Conservation (phyloP, 495 filamentous ascomycete genomes). For the Jackrogersella multiformis region DNA sequence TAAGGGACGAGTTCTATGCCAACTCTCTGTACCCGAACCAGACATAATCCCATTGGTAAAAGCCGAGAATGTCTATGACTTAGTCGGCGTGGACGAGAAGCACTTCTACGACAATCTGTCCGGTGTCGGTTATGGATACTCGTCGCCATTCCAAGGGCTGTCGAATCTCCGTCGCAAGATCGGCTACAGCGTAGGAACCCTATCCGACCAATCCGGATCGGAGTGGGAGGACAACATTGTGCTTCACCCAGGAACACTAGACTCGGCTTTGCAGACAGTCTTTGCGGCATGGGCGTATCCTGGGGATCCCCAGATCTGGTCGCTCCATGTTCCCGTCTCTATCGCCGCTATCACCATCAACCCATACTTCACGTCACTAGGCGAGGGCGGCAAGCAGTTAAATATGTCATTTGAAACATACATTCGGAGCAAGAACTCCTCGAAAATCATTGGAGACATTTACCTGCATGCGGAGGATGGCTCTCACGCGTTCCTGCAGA, state of each 20-base stretch:
- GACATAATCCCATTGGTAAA: background rate
- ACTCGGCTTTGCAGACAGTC: conserved; percentile 1
- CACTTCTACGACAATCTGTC: background rate
- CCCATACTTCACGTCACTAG: background rate
- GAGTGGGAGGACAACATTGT: background rate
- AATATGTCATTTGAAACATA: background rate
- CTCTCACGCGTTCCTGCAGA: background rate
- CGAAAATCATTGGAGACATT: background rate
- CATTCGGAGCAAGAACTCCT: background rate
- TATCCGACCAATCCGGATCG: background rate
- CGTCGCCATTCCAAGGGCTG: background rate
- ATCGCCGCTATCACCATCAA: background rate
- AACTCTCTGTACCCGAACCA: background rate
- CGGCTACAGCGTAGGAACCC: background rate
- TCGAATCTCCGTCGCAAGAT: background rate
- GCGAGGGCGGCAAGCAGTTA: background rate
- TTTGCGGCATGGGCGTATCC: background rate
- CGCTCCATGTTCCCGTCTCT: background rate
- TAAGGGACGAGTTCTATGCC: background rate
- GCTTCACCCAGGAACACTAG: background rate
- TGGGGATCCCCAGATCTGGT: background rate
- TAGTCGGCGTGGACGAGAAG: background rate
- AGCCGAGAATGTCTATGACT: background rate
- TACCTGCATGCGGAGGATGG: conserved; percentile 1
- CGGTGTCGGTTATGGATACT: background rate